Evolutionary conservation across 163 green algal species (phyloP).

Genomic region (Scenedesmus sp.): DNA sequence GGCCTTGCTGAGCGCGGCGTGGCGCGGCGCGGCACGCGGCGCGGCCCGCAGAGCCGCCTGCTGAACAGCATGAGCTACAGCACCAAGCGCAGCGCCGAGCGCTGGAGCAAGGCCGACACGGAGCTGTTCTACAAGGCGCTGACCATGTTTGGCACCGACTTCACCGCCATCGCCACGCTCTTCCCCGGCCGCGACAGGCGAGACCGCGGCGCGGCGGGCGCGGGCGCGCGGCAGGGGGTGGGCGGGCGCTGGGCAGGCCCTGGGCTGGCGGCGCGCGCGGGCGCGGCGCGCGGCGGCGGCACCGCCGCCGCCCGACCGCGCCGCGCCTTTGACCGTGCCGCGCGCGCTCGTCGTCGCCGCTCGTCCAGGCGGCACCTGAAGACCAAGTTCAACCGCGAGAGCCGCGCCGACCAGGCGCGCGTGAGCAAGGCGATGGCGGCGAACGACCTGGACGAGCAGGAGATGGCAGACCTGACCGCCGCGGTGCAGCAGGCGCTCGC

Average conservation of each 20-base stretch:
- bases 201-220: neutral
- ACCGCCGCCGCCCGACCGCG: too few relatives aligned
- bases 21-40: too few relatives aligned
- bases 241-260: too few relatives aligned
- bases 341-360: too few relatives aligned
- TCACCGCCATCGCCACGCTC: constrained; percentile 59
- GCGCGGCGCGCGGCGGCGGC: too few relatives aligned
- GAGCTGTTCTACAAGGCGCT: constrained; percentile 62
- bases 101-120: constrained; percentile 56
- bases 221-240: too few relatives aligned
- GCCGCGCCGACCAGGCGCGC: constrained; percentile 2
- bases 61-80: constrained; percentile 22
- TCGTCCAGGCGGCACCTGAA: constrained; percentile 35
- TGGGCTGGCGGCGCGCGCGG: too few relatives aligned
- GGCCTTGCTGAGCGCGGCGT: neutral
- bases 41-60: constrained; percentile 1
- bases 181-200: constrained; percentile 56
- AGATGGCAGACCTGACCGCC: neutral
- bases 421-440: constrained; percentile 30
- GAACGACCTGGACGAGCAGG: neutral
- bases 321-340: too few relatives aligned
- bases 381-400: constrained; percentile 43
- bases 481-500: too few relatives aligned
- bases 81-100: constrained; percentile 40
- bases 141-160: constrained; percentile 63